These are phyloP conservation scores for Aspergillus sergii DNA, from an alignment of 2,329 filamentous ascomycete species.

Conservation along the genomic window DNA sequence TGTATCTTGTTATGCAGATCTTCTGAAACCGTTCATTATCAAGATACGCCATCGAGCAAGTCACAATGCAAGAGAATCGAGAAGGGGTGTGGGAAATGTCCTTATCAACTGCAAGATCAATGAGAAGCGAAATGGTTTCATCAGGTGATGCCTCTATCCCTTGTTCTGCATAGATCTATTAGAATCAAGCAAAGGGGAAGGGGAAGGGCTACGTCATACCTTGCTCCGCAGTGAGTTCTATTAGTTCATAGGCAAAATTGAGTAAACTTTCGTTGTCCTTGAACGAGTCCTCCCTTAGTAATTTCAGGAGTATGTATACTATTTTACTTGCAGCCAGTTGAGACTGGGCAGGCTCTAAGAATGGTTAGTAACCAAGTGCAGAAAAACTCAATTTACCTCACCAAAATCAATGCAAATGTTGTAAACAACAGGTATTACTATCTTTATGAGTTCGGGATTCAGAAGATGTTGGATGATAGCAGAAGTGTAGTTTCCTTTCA, in stretches of 20 bases:
- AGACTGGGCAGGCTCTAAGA: conserved; percentile 41
- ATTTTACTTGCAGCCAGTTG: conserved; percentile 40
- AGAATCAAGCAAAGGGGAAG: neutral
- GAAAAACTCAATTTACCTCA: conserved; percentile 19
- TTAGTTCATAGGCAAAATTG: conserved; percentile 42
- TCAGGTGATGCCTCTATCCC: conserved; percentile 38
- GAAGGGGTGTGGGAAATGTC: conserved; percentile 28
- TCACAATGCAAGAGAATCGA: conserved; percentile 36
- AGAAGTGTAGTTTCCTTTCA: conserved; percentile 42
- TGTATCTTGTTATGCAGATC: conserved; percentile 34
- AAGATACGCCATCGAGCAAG: conserved; percentile 37
- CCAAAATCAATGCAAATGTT: conserved; percentile 51
- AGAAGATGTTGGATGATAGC: conserved; percentile 40
- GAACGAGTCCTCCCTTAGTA: conserved; percentile 37
- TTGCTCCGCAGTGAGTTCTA: conserved; percentile 44
- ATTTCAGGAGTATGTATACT: conserved; percentile 39
- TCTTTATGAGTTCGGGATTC: conserved; percentile 38
- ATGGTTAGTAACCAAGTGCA: conserved; percentile 21
- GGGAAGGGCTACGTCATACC: conserved; percentile 26
- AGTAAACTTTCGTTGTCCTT: conserved; percentile 36
- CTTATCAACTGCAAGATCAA: conserved; percentile 34
- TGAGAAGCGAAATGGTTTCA: conserved; percentile 38
- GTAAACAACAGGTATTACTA: conserved; percentile 48
- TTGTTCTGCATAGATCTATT: conserved; percentile 30
- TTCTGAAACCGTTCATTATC: conserved; percentile 43